A percentile compares a stretch with the other conserved stretches of the same genome.
These are phyloP conservation scores for Colletotrichum euphorbiae DNA, from an alignment of 2,329 filamentous ascomycete genomes.

Conservation along the genomic window DNA sequence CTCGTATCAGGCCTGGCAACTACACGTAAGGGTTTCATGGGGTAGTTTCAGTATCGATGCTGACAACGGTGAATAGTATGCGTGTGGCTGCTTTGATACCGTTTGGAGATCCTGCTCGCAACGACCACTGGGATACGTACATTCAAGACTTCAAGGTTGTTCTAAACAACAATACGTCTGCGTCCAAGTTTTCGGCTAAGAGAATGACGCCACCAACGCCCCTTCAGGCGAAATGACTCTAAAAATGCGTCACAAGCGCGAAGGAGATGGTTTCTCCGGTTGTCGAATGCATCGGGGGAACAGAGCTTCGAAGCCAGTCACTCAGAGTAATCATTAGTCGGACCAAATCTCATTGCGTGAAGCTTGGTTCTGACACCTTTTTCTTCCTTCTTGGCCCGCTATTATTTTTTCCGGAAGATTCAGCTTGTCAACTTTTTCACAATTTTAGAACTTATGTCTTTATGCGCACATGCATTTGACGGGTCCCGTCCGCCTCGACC, in stretches of 20 bases:
- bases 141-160: conserved; percentile 2
- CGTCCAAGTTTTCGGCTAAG: not conserved
- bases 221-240: not conserved
- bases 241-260: no score
- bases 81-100: conserved; percentile 35
- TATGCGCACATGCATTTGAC: not conserved
- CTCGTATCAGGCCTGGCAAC: conserved; percentile 30
- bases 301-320: no score
- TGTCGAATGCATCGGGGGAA: no score
- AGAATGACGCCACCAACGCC: not conserved
- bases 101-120: conserved; percentile 25
- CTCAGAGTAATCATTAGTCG: not conserved
- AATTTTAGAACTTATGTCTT: not conserved
- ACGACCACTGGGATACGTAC: conserved; percentile 33
- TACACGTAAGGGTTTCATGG: conserved; percentile 15
- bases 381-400: not conserved
- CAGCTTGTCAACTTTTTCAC: conserved; percentile 3
- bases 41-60: accelerated
- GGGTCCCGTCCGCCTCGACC: no score
- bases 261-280: no score
- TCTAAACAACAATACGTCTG: not conserved
- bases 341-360: not conserved
- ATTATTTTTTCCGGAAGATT: not conserved
- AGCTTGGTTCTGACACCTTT: not conserved
- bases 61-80: not conserved